These are phyloP conservation scores for Ganoderma lingzhi DNA, from an alignment of 1,284 basidiomycete genomes.

Conservation along the genomic window DNA sequence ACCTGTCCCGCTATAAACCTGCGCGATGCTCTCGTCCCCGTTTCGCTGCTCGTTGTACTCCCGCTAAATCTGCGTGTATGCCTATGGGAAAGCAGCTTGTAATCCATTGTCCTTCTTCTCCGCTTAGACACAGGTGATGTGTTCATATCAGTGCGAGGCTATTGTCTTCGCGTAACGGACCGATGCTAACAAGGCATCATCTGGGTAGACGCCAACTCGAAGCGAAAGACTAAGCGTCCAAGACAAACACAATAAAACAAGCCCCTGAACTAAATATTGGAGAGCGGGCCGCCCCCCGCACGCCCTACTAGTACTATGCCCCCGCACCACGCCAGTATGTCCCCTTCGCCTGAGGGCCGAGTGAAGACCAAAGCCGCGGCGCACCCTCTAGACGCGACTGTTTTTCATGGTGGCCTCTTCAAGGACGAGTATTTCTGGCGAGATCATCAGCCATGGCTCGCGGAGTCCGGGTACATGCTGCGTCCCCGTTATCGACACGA, in stretches of 20 bases:
- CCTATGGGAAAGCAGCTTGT: neutral
- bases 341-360: too few relatives aligned
- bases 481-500: constrained; percentile 28
- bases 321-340: too few relatives aligned
- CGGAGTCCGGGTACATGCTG: constrained; percentile 28
- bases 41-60: neutral
- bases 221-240: too few relatives aligned
- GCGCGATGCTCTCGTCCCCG: neutral
- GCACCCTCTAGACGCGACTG: too few relatives aligned
- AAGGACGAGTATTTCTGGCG: constrained; percentile 14
- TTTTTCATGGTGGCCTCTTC: neutral
- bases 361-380: too few relatives aligned
- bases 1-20: neutral
- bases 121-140: neutral
- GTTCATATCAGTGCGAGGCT: neutral
- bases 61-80: neutral
- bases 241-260: too few relatives aligned
- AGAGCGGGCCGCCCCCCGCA: too few relatives aligned
- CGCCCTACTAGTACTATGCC: too few relatives aligned
- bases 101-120: neutral
- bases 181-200: neutral
- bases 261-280: too few relatives aligned
- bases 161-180: neutral
- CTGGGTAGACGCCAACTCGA: too few relatives aligned
- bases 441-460: constrained; percentile 26